These are phyloP conservation scores for Colletotrichum caudatum DNA, from an alignment of 2,329 filamentous ascomycete species.

Conservation along the genomic window DNA sequence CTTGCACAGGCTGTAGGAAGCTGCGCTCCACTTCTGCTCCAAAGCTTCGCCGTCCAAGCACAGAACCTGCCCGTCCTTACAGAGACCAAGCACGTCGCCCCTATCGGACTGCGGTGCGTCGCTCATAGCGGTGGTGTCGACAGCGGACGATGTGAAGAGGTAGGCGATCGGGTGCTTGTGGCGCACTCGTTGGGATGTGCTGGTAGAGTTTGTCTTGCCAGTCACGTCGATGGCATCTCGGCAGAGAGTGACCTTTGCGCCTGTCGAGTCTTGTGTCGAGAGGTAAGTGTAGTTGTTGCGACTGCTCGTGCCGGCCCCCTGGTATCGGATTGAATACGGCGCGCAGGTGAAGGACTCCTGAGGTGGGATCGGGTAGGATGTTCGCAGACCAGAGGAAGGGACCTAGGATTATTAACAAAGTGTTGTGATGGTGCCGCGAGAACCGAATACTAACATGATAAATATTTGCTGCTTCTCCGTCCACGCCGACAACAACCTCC, in stretches of 20 bases:
- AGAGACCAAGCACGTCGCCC: constrained; percentile 65
- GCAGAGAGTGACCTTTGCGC: constrained; percentile 69
- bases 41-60: constrained; percentile 70
- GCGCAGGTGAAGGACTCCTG: constrained; percentile 73
- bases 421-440: constrained; percentile 4
- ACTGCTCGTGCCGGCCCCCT: constrained; percentile 60
- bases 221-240: constrained; percentile 66
- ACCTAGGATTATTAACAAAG: constrained; percentile 59
- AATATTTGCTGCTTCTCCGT: constrained; percentile 74
- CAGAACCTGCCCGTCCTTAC: constrained; percentile 70
- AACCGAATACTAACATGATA: constrained; percentile 67
- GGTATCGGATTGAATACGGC: constrained; percentile 68
- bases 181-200: constrained; percentile 51
- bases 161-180: constrained; percentile 57
- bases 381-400: constrained; percentile 70
- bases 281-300: constrained; percentile 72
- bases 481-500: constrained; percentile 72
- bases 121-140: constrained; percentile 30
- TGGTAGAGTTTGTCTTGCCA: constrained; percentile 65
- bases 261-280: constrained; percentile 62
- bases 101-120: constrained; percentile 18
- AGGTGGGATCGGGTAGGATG: constrained; percentile 75
- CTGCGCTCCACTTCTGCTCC: constrained; percentile 60
- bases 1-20: constrained; percentile 56
- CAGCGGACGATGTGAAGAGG: constrained; percentile 53